These are phyloP conservation scores for Biscogniauxia mediterranea DNA, from an alignment of 2,329 filamentous ascomycete genomes.

Conservation along the genomic window DNA sequence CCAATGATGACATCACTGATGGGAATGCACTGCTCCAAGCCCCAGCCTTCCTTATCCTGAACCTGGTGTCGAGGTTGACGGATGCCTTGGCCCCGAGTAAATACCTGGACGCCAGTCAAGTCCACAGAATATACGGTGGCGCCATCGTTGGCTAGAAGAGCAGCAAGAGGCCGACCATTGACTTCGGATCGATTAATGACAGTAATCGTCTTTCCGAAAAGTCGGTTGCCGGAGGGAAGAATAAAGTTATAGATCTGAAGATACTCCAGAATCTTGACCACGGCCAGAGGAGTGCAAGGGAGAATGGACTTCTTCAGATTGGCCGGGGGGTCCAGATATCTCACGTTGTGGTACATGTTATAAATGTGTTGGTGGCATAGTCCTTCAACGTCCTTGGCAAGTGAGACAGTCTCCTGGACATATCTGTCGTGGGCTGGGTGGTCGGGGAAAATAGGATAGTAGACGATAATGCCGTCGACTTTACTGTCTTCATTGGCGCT, in stretches of 20 bases:
- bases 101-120: slow-evolving; percentile 85
- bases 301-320: slow-evolving; percentile 86
- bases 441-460: slow-evolving; percentile 89
- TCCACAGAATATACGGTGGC: slow-evolving; percentile 95
- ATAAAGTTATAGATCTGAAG: slow-evolving; percentile 96
- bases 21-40: slow-evolving; percentile 76
- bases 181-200: slow-evolving; percentile 97
- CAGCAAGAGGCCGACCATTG: slow-evolving; percentile 87
- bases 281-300: slow-evolving; percentile 91
- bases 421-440: slow-evolving; percentile 88
- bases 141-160: slow-evolving; percentile 91
- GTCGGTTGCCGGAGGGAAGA: slow-evolving; percentile 84
- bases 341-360: slow-evolving; percentile 99
- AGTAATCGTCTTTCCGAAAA: slow-evolving; percentile 92
- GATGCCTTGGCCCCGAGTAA: slow-evolving; percentile 85
- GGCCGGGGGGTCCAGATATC: slow-evolving; percentile 78
- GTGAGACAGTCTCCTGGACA: slow-evolving; percentile 87
- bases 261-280: slow-evolving; percentile 96
- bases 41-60: slow-evolving; percentile 76
- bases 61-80: slow-evolving; percentile 85
- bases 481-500: slow-evolving; percentile 74
- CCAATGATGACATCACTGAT: slow-evolving; percentile 93
- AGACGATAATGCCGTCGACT: slow-evolving; percentile 92
- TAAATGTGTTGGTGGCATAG: slow-evolving; percentile 91
- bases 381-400: slow-evolving; percentile 93